Conservation (phyloP, 257 asterid genomes). For the Parsonsia alboflavescens region DNA sequence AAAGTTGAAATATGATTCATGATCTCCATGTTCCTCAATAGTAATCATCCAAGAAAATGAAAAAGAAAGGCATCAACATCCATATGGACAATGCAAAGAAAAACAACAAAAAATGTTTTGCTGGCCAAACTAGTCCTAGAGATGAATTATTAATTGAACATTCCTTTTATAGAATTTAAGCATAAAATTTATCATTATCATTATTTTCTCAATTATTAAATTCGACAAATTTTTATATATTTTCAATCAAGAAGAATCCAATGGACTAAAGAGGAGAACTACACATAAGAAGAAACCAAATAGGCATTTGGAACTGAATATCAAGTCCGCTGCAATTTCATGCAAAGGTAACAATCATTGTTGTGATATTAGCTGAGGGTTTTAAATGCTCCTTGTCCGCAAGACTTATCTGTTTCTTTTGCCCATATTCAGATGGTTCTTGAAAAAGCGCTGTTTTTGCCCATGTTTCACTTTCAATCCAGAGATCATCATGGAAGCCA, state of each 20-base stretch:
- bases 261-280: neutral
- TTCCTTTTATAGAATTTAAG: neutral
- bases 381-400: neutral
- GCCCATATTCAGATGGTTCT: neutral
- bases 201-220: too few relatives aligned
- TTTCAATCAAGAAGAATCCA: too few relatives aligned
- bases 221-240: too few relatives aligned
- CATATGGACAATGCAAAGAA: too few relatives aligned
- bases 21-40: neutral
- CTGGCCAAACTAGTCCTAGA: too few relatives aligned
- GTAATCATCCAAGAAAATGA: neutral
- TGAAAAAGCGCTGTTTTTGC: neutral
- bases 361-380: neutral
- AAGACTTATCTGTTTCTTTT: neutral
- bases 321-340: neutral
- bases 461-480: neutral
- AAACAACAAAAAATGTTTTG: too few relatives aligned
- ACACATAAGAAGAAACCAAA: neutral
- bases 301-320: neutral
- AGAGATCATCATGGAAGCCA: neutral
- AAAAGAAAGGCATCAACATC: neutral
- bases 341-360: neutral
- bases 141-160: too few relatives aligned
- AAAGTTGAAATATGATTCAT: neutral
- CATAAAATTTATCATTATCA: neutral